Conservation (phyloP, 2,329 filamentous ascomycete genomes). For the Dactylellina drechsleri region DNA sequence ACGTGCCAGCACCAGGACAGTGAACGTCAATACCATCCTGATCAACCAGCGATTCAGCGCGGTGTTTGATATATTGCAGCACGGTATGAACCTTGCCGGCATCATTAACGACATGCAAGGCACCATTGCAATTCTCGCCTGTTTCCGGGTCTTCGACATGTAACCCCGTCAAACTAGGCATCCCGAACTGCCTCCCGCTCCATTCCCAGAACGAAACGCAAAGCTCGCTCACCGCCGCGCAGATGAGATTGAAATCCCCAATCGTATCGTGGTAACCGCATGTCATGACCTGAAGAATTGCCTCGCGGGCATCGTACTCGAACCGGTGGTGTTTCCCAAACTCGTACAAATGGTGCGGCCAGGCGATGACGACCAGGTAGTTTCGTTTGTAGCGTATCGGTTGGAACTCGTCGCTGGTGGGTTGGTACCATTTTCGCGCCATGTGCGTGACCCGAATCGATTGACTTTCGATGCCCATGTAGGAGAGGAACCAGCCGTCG, state of each 20-base stretch:
- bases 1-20: too few relatives aligned
- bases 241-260: slow-evolving; percentile 2
- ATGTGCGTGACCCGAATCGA: neutral
- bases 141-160: slow-evolving; percentile 7
- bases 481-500: neutral
- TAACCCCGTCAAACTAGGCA: slow-evolving; percentile 5
- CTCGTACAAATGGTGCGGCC: slow-evolving; percentile 2
- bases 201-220: slow-evolving; percentile 33
- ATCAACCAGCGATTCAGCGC: slow-evolving; percentile 6
- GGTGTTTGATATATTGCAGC: slow-evolving; percentile 14
- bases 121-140: slow-evolving; percentile 11
- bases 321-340: slow-evolving; percentile 30
- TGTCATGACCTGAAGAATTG: slow-evolving; percentile 8
- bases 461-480: neutral
- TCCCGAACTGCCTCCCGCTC: slow-evolving; percentile 6
- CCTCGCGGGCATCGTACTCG: slow-evolving; percentile 18
- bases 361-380: neutral
- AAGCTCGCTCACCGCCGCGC: slow-evolving; percentile 20
- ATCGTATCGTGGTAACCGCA: neutral
- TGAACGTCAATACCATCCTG: slow-evolving; percentile 3
- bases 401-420: neutral
- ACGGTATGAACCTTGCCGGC: slow-evolving; percentile 24
- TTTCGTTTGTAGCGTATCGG: neutral
- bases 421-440: neutral
- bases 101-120: slow-evolving; percentile 37